Evolutionary conservation across 352 stramenopile species (phyloP), one percentile per base, ranked within the genome.

Genomic region (Peronospora farinosa): DNA sequence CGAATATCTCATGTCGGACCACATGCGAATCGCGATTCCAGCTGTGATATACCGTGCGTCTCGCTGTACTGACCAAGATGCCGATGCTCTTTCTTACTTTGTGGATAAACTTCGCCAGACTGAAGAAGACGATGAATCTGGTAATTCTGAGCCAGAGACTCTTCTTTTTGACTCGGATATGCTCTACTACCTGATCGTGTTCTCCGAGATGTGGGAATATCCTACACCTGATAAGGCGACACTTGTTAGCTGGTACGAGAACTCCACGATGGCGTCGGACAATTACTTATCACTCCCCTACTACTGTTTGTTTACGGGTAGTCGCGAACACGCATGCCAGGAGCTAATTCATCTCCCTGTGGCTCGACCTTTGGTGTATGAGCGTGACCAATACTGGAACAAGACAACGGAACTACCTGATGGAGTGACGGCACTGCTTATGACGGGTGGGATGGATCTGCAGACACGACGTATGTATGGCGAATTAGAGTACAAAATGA

Each of bases 141-240:
- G 59, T 0, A 61, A 73, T 19, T 58, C 57, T 0, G 72, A 84
- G 40, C 52, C 74, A 3, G 67, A 79, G 39, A 72, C 57, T 16
- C 23, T 84, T 32, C 47, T 86, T 36, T 86, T 68, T 51, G 66
- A 75, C 44, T 86, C 75, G 27, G 72, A 85, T 44, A 82, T 86
- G 72, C 64, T 88, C 16, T 88, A 88, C 53, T 78, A 85, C 28
- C 46, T 88, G n/a, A 77, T 88, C 45, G 77, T 88, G 35, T 88
- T 86, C 50, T 86, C 74, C 1, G 77, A 88, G 42, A 84, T 87
- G 74, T 86, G 75, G 78, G 67, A 81, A 48, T 55, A 52, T 23
- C 75, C 75, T 23, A 79, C 69, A 12, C 78, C 75, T 0, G 52
- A 74, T 46, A 78, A 80, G 39, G 63, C 50, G 13, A 79, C 74